These are phyloP conservation scores for Lagenidium sp. DNA, from an alignment of 352 stramenopile genomes.

Conservation along the genomic window DNA sequence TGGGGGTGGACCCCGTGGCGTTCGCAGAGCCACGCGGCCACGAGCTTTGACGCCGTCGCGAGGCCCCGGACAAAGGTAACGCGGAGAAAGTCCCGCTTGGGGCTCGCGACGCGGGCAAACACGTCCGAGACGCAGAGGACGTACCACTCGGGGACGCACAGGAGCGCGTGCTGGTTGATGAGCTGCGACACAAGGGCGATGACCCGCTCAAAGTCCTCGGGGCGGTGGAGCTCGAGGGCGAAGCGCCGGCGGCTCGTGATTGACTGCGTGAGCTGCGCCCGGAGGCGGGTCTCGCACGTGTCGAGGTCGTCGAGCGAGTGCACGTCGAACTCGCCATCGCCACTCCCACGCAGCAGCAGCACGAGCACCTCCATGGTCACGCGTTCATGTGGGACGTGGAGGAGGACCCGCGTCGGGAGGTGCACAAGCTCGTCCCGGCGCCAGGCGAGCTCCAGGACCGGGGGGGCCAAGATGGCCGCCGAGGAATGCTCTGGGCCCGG, in stretches of 20 bases:
- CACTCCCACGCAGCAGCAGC: no score
- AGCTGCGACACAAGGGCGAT: constrained; percentile 31
- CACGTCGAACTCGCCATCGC: constrained; percentile 1
- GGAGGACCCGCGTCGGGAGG: constrained; percentile 8
- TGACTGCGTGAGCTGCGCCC: constrained; percentile 5
- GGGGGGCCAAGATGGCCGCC: neutral
- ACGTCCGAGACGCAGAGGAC: constrained; percentile 22
- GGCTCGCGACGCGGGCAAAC: constrained; percentile 21
- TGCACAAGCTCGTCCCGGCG: constrained; percentile 15
- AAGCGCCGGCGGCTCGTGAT: constrained; percentile 30
- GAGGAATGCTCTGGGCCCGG: neutral
- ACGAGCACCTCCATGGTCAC: constrained; percentile 7
- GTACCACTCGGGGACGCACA: constrained; percentile 42
- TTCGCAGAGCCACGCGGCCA: neutral
- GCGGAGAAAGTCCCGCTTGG: constrained; percentile 10
- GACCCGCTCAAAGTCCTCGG: constrained; percentile 17
- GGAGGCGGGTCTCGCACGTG: constrained; percentile 4
- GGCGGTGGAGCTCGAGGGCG: constrained; percentile 24
- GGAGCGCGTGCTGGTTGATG: constrained; percentile 41
- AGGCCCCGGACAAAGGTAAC: constrained; percentile 8
- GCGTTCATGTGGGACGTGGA: constrained; percentile 6
- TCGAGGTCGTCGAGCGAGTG: constrained; percentile 5
- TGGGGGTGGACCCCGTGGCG: neutral
- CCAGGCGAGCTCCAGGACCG: constrained; percentile 9
- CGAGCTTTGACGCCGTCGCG: no score